Evolutionary conservation across 768 basidiomycete species (phyloP).

Genomic region (Trametes gibbosa): DNA sequence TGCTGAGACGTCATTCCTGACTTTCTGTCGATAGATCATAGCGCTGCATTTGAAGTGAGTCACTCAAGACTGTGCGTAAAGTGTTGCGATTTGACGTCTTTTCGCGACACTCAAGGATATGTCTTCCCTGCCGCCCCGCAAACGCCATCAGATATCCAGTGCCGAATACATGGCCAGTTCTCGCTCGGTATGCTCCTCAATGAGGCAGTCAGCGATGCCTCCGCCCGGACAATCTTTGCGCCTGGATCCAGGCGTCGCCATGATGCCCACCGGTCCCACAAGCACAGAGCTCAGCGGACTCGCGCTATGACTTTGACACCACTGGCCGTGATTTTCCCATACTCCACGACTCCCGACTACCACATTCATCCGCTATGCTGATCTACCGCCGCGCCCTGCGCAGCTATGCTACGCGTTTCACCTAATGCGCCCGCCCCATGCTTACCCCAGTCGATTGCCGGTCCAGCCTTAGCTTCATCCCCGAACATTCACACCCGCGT

Average conservation of each 20-base stretch:
- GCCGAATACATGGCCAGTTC: slow-evolving; percentile 18
- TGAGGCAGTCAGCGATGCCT: slow-evolving; percentile 18
- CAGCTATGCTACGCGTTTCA: slow-evolving; percentile 16
- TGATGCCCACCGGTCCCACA: slow-evolving; percentile 13
- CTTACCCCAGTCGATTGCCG: neutral
- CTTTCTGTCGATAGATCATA: slow-evolving; percentile 11
- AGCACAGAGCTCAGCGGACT: slow-evolving; percentile 15
- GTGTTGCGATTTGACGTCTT: slow-evolving; percentile 6
- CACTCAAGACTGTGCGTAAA: slow-evolving; percentile 18
- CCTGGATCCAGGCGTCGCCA: slow-evolving; percentile 12
- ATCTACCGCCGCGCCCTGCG: neutral
- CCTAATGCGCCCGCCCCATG: slow-evolving; percentile 4
- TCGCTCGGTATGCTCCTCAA: slow-evolving; percentile 21
- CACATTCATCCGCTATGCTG: neutral
- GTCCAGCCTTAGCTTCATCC: neutral
- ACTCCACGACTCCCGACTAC: neutral
- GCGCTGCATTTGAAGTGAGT: slow-evolving; percentile 26
- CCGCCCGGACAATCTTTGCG: slow-evolving; percentile 10
- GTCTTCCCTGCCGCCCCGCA: slow-evolving; percentile 25
- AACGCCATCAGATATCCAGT: slow-evolving; percentile 27
- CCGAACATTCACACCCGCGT: slow-evolving; percentile 1
- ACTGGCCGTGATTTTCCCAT: neutral
- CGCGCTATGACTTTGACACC: slow-evolving; percentile 13
- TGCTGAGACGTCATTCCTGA: neutral
- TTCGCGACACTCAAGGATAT: slow-evolving; percentile 24